A percentile compares a stretch with the other conserved stretches of the same genome.
phyloP scores from a whole-genome alignment of 371 early-diverging fungal genomes.

The Zychaea mexicana region DNA sequence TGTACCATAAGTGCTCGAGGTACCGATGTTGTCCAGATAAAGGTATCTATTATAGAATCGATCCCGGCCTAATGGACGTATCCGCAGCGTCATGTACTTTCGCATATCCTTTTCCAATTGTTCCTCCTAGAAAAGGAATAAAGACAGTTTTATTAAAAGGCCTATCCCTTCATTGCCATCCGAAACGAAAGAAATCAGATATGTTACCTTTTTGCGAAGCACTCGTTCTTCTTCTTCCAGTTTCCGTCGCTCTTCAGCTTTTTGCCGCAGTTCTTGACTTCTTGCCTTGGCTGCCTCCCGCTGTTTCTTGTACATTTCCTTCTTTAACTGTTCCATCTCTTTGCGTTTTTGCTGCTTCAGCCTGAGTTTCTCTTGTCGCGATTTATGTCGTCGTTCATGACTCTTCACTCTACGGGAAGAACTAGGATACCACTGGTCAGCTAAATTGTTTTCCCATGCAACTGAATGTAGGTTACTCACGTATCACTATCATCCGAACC shows the following conservation, averaged over 20 bases:
- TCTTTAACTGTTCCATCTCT: constrained; percentile 46
- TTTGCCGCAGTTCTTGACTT: constrained; percentile 47
- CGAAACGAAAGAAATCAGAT: not conserved
- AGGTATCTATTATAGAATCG: constrained; percentile 86
- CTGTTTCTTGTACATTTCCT: constrained; percentile 39
- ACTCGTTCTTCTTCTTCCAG: constrained; percentile 54
- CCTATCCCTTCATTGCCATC: not conserved
- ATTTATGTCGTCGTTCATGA: constrained; percentile 34
- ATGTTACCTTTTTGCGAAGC: constrained; percentile 38
- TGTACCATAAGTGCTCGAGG: constrained; percentile 58
- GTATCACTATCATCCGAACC: constrained; percentile 32
- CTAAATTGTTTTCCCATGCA: too few relatives aligned
- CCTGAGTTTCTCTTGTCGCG: constrained; percentile 55
- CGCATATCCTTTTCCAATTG: constrained; percentile 67
- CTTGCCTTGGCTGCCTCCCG: constrained; percentile 48
- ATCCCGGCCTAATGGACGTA: constrained; percentile 79
- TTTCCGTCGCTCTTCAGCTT: constrained; percentile 50
- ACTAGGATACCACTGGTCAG: not conserved
- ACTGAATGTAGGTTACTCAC: constrained; percentile 5
- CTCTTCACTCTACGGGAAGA: constrained; percentile 7
- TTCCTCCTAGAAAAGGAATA: constrained; percentile 49
- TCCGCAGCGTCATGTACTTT: constrained; percentile 62
- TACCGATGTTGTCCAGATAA: constrained; percentile 79
- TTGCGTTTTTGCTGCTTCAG: constrained; percentile 54
- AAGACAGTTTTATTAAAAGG: not conserved